These are phyloP conservation scores for Lepidium campestre DNA, from an alignment of 441 rosid species.

Conservation along the genomic window DNA sequence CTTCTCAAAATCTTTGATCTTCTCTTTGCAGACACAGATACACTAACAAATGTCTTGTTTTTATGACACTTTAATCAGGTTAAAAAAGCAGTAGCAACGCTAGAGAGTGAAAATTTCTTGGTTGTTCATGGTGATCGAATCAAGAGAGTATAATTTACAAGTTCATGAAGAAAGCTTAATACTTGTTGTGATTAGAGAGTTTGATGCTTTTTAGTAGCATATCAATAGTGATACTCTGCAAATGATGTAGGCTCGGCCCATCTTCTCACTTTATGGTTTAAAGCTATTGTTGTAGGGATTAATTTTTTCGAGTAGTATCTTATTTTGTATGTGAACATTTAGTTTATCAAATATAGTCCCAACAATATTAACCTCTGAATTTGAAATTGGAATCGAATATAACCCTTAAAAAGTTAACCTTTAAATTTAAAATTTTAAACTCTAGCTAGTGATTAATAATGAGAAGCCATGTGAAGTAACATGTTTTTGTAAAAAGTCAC, in stretches of 20 bases:
- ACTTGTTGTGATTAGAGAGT: background rate
- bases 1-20: background rate
- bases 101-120: slow-evolving; percentile 70
- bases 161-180: background rate
- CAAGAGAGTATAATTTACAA: slow-evolving; percentile 47
- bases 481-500: too few relatives aligned
- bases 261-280: background rate
- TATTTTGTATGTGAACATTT: too few relatives aligned
- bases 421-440: too few relatives aligned
- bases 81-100: slow-evolving; percentile 55
- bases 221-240: background rate
- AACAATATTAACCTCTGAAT: too few relatives aligned
- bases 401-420: too few relatives aligned
- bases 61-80: slow-evolving; percentile 38
- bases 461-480: too few relatives aligned
- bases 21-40: background rate
- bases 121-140: slow-evolving; percentile 63
- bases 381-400: too few relatives aligned
- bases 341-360: too few relatives aligned
- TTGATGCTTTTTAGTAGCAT: background rate
- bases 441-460: too few relatives aligned
- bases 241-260: background rate
- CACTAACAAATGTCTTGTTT: background rate
- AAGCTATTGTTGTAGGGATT: too few relatives aligned
- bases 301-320: too few relatives aligned